A percentile compares a stretch with the other conserved stretches of the same genome.
Conservation (phyloP, 805 yeast species). For the Novakomyces olei region DNA sequence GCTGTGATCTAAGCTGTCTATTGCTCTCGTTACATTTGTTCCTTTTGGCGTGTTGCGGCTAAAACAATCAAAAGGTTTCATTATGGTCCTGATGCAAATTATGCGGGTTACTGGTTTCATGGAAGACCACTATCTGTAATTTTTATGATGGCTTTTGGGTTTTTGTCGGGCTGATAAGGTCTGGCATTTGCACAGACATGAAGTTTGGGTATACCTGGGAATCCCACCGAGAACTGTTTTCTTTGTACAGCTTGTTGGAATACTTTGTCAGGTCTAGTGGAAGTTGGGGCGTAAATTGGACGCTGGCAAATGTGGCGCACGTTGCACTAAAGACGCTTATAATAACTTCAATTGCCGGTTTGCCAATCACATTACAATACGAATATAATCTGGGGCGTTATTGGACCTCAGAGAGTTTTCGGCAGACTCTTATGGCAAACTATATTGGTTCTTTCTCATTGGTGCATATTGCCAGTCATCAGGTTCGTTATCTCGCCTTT, state of each 20-base stretch:
- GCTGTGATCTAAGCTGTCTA: slow-evolving; percentile 33
- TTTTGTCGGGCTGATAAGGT: slow-evolving; percentile 30
- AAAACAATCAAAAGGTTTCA: slow-evolving; percentile 33
- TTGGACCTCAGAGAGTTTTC: slow-evolving; percentile 43
- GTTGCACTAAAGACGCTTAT: slow-evolving; percentile 24
- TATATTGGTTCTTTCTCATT: slow-evolving; percentile 36
- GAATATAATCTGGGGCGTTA: slow-evolving; percentile 40
- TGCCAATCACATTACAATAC: slow-evolving; percentile 30
- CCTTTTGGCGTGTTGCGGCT: slow-evolving; percentile 44
- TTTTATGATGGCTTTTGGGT: slow-evolving; percentile 38
- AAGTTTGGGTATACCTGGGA: slow-evolving; percentile 45
- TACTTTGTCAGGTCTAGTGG: slow-evolving; percentile 23
- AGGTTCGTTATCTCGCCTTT: slow-evolving; percentile 18
- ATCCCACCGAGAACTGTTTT: slow-evolving; percentile 41
- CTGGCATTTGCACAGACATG: slow-evolving; percentile 31
- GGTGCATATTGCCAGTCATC: slow-evolving; percentile 29
- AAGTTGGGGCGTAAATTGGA: slow-evolving; percentile 24
- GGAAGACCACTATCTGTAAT: slow-evolving; percentile 41
- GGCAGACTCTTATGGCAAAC: slow-evolving; percentile 26
- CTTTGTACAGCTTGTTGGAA: slow-evolving; percentile 26
- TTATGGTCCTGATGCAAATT: slow-evolving; percentile 41
- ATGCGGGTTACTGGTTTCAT: slow-evolving; percentile 41
- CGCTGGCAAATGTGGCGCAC: slow-evolving; percentile 18
- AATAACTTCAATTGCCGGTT: slow-evolving; percentile 28
- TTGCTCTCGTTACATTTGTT: slow-evolving; percentile 32